Evolutionary conservation across 768 basidiomycete genomes (phyloP), one percentile per base, ranked within the genome.

Genomic region (Auriscalpium orientale): DNA sequence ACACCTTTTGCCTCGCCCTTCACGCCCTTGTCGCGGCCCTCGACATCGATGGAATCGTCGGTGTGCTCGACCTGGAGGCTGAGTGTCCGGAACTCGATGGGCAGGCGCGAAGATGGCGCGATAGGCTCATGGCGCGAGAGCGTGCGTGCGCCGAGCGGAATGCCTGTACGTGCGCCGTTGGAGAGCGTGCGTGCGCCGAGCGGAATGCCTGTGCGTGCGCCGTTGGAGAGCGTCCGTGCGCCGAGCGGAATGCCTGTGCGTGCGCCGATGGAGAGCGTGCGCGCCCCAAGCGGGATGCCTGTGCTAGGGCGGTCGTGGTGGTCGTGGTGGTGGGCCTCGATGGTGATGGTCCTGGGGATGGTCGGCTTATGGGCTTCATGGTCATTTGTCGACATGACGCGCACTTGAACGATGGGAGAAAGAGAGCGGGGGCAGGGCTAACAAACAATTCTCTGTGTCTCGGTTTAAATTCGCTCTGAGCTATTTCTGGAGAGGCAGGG

Each of bases 11-110:
- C 48, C 1, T 52, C 13, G 11, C 18, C 46, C 48, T 56, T 60
- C 10, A 51, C n/a, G 18, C 20, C n/a, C 11, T 54, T 33, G 36
- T 16, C 12, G n/a, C 22, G 34, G 0, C 33, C 15, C 1, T 40
- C 18, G 1, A 8, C 21, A 18, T 49, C 45, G 12, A 28, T 43
- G 40, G 18, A 8, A 6, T 4, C 13, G 13, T 8, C 40, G 15
- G 6, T 6, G 40, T 37, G 10, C 11, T 59, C 58, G 28, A 61
- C 6, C 8, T 62, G 58, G 40, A 62, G 7, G 51, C 61, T 62
- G 20, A 62, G 37, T 2, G 61, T 62, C 10, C 61, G 61, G 38
- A 55, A 62, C 44, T 62, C 61, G 47, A 62, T 51, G 20, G 58
- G 61, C n/a, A 60, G 51, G 9, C 56, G 61, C 12, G 53, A 46